Evolutionary conservation across 1,284 basidiomycete species (phyloP).

Genomic region (Melampsora larici-populina): DNA sequence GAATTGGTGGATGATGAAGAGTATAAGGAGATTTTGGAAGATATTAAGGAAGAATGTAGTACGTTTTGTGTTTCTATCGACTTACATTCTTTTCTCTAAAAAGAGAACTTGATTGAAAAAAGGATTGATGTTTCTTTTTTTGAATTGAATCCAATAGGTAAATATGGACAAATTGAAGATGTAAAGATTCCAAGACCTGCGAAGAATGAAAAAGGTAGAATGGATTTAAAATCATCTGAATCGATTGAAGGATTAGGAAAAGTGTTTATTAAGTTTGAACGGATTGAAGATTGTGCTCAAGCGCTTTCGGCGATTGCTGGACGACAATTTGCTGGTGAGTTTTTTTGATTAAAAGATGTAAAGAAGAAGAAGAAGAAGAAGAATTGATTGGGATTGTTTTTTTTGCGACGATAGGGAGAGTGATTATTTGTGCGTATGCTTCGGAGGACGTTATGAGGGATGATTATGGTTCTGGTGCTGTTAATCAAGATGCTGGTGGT

Average conservation of each 20-base stretch:
- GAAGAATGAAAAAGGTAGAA: constrained; percentile 47
- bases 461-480: not conserved
- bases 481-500: not conserved
- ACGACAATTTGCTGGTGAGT: constrained; percentile 48
- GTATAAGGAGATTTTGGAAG: constrained; percentile 91
- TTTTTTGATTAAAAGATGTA: not conserved
- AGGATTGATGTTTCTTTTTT: too few species aligned
- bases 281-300: constrained; percentile 49
- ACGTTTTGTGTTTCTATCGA: not conserved
- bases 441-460: constrained; percentile 48
- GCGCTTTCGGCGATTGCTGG: constrained; percentile 51
- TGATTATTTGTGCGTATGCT: constrained; percentile 52
- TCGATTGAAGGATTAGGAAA: constrained; percentile 50
- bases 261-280: constrained; percentile 52
- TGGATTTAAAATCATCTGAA: constrained; percentile 50
- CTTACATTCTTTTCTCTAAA: not conserved
- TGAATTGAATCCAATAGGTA: constrained; percentile 53
- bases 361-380: too few species aligned
- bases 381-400: not conserved
- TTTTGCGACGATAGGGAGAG: constrained; percentile 45
- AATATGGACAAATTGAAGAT: constrained; percentile 77
- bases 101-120: too few species aligned
- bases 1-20: constrained; percentile 87
- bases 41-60: constrained; percentile 85
- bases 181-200: constrained; percentile 82